A percentile compares a stretch with the other conserved stretches of the same genome.
These are phyloP conservation scores for Saccharomyces pastorianus DNA, from an alignment of 1,139 yeast species.

Conservation along the genomic window DNA sequence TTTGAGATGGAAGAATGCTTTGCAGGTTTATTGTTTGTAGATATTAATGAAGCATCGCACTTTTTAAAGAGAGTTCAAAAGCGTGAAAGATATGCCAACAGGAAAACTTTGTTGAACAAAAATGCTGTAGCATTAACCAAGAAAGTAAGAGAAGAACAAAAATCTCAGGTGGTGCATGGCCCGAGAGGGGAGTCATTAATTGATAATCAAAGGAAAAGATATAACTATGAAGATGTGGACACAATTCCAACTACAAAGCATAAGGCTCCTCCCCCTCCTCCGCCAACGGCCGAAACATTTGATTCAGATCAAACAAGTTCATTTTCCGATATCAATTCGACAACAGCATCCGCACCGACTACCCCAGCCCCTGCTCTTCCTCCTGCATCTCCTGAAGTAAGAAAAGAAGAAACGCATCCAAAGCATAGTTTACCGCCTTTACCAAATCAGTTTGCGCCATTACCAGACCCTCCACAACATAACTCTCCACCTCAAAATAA, in stretches of 20 bases:
- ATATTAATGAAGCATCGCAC: slow-evolving; percentile 78
- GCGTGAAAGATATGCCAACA: slow-evolving; percentile 76
- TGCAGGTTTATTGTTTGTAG: slow-evolving; percentile 87
- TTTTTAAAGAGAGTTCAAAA: slow-evolving; percentile 69
- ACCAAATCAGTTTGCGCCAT: slow-evolving; percentile 6
- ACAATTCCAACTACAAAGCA: slow-evolving; percentile 29
- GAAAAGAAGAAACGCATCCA: slow-evolving; percentile 9
- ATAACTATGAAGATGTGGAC: slow-evolving; percentile 26
- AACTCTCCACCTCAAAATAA: neutral
- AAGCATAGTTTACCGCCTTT: slow-evolving; percentile 5
- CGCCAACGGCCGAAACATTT: slow-evolving; percentile 29
- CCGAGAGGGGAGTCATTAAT: slow-evolving; percentile 55
- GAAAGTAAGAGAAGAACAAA: slow-evolving; percentile 34
- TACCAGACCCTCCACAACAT: slow-evolving; percentile 7
- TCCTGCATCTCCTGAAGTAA: slow-evolving; percentile 12
- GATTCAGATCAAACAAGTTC: slow-evolving; percentile 11
- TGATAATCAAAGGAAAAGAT: slow-evolving; percentile 30
- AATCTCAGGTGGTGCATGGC: slow-evolving; percentile 42
- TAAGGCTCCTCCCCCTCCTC: slow-evolving; percentile 48
- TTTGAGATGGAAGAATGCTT: slow-evolving; percentile 88
- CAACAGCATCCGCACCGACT: slow-evolving; percentile 29
- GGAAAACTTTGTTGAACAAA: slow-evolving; percentile 75
- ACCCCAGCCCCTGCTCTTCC: slow-evolving; percentile 9
- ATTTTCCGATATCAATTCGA: slow-evolving; percentile 18
- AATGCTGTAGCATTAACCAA: slow-evolving; percentile 76